These are phyloP conservation scores for Begonia masoniana DNA, from an alignment of 306 rosid genomes.

Conservation along the genomic window DNA sequence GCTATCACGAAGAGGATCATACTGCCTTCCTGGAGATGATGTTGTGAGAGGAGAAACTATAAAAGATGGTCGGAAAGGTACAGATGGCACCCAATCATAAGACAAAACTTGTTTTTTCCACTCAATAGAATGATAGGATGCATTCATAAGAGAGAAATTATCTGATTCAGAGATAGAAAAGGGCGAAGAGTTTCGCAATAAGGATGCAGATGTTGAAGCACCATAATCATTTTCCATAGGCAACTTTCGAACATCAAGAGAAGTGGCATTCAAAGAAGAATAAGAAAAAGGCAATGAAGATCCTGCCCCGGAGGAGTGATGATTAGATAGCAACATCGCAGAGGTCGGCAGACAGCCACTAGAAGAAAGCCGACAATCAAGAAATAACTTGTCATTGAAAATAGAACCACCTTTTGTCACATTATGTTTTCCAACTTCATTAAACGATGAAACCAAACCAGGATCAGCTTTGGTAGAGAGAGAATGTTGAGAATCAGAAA, in stretches of 20 bases:
- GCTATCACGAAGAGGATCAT: constrained; percentile 61
- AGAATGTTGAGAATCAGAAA: constrained; percentile 11
- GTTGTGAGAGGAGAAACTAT: constrained; percentile 38
- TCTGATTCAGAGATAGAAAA: constrained; percentile 33
- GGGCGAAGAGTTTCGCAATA: constrained; percentile 24
- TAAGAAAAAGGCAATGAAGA: constrained; percentile 23
- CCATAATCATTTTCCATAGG: constrained; percentile 27
- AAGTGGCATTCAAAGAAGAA: constrained; percentile 22
- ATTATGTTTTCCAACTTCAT: constrained; percentile 12
- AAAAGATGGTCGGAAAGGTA: constrained; percentile 79
- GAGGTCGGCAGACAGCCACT: constrained; percentile 11
- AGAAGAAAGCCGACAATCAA: constrained; percentile 18
- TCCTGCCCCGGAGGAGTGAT: constrained; percentile 23
- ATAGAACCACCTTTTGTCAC: neutral
- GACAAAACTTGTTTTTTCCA: constrained; percentile 30
- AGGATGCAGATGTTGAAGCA: constrained; percentile 20
- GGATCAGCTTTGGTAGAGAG: constrained; percentile 13
- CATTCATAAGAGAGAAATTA: constrained; percentile 22
- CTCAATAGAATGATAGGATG: constrained; percentile 20
- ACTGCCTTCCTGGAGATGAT: constrained; percentile 42
- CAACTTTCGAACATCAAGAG: constrained; percentile 22
- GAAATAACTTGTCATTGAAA: constrained; percentile 8
- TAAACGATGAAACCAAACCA: constrained; percentile 9
- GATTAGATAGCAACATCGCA: constrained; percentile 20
- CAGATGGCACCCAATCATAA: constrained; percentile 83